Percentiles rank a stretch among this genome's conserved stretches.
These are phyloP conservation scores for Setomelanomma holmii DNA, from an alignment of 2,329 filamentous ascomycete genomes.

Conservation along the genomic window DNA sequence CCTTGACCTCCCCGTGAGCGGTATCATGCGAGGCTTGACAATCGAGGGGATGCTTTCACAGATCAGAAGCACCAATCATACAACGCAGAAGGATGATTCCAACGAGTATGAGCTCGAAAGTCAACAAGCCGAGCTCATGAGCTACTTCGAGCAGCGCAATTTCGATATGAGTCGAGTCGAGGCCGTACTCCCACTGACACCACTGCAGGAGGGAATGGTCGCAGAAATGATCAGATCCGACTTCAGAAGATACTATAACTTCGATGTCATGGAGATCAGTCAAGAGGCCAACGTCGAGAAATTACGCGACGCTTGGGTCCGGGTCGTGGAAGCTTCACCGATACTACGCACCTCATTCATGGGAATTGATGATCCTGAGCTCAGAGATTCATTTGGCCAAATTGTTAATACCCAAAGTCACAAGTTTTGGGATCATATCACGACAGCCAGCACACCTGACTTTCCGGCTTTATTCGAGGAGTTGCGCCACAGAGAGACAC, in stretches of 20 bases:
- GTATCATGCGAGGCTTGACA: slow-evolving; percentile 76
- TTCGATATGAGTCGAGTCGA: slow-evolving; percentile 56
- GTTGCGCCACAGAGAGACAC: slow-evolving; percentile 45
- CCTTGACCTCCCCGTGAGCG: slow-evolving; percentile 71
- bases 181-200: slow-evolving; percentile 74
- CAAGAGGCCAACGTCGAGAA: slow-evolving; percentile 61
- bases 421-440: slow-evolving; percentile 46
- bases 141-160: slow-evolving; percentile 47
- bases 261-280: slow-evolving; percentile 73
- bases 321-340: slow-evolving; percentile 66
- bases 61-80: slow-evolving; percentile 10
- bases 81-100: not conserved
- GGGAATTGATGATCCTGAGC: slow-evolving; percentile 66
- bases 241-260: slow-evolving; percentile 82
- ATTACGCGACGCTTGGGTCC: slow-evolving; percentile 68
- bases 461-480: slow-evolving; percentile 40
- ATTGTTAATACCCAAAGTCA: slow-evolving; percentile 51
- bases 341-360: slow-evolving; percentile 80
- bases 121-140: slow-evolving; percentile 44
- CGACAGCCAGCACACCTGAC: slow-evolving; percentile 26
- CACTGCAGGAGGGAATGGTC: slow-evolving; percentile 86
- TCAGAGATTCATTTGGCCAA: slow-evolving; percentile 65
- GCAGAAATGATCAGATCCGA: slow-evolving; percentile 79
- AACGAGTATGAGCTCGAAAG: slow-evolving; percentile 22
- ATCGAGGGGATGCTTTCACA: slow-evolving; percentile 65